A percentile compares a stretch with the other conserved stretches of the same genome.
phyloP scores from a whole-genome alignment of 306 rosid species.

The Lablab purpureus region DNA sequence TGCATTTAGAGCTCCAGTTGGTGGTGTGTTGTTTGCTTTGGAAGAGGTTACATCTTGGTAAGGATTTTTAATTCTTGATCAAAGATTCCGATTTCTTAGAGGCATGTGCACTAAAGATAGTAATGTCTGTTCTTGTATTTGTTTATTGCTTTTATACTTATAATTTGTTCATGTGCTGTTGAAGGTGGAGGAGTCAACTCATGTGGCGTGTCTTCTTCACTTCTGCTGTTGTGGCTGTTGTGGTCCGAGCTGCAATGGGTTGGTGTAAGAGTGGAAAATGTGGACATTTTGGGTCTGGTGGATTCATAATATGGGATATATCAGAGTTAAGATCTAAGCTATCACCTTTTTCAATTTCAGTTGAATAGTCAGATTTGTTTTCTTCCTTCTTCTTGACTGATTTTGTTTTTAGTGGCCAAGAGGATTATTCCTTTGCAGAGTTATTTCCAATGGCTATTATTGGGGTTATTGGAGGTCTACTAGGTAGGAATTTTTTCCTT shows the following conservation, averaged over 20 bases:
- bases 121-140: conserved; percentile 17
- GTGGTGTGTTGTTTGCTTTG: conserved; percentile 96
- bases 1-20: conserved; percentile 99
- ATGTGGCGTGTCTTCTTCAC: conserved; percentile 99
- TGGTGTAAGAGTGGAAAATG: conserved; percentile 96
- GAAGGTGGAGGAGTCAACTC: conserved; percentile 75
- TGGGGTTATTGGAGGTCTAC: conserved; percentile 94
- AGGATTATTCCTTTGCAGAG: conserved; percentile 95
- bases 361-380: conserved; percentile 49
- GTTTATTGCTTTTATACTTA: conserved; percentile 15
- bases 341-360: conserved; percentile 38
- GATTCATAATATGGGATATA: conserved; percentile 96
- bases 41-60: conserved; percentile 99
- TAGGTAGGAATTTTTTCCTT: conserved; percentile 60
- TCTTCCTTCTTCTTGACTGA: conserved; percentile 51
- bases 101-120: conserved; percentile 60
- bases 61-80: conserved; percentile 42
- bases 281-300: conserved; percentile 98
- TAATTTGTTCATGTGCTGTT: conserved; percentile 27
- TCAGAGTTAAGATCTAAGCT: conserved; percentile 82
- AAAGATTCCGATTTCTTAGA: conserved; percentile 38
- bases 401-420: conserved; percentile 84
- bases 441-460: conserved; percentile 93
- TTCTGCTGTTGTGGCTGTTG: conserved; percentile 96
- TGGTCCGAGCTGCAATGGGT: conserved; percentile 93